A percentile compares a stretch with the other conserved stretches of the same genome.
Evolutionary conservation across 106 monocot species (phyloP).

Genomic region (Dioscorea zingiberensis): DNA sequence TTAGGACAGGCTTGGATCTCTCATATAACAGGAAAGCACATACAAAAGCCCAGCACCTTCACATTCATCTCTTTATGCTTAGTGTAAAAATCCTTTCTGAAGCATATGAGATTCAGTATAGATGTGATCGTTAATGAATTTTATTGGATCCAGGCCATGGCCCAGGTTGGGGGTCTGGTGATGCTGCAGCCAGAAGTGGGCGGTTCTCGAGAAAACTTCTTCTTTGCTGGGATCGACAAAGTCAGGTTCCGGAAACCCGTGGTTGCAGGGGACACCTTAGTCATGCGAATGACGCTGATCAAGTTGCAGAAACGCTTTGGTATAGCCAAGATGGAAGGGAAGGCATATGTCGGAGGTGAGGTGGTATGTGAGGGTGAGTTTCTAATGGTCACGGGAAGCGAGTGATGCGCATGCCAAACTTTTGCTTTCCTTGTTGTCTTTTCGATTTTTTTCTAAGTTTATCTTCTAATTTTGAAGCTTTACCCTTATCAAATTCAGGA

Average conservation of each 20-base stretch:
- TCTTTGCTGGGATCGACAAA: slow-evolving; percentile 94
- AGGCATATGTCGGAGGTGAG: slow-evolving; percentile 86
- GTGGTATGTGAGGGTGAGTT: slow-evolving; percentile 96
- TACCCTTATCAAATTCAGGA: background rate
- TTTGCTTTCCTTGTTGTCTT: background rate
- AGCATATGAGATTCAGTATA: no score
- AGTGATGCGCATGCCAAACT: background rate
- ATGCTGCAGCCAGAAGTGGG: slow-evolving; percentile 92
- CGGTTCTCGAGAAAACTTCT: slow-evolving; percentile 83
- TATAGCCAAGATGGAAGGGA: slow-evolving; percentile 92
- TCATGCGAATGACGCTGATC: slow-evolving; percentile 88
- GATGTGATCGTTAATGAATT: no score
- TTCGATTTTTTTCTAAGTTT: background rate
- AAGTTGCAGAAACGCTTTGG: slow-evolving; percentile 88
- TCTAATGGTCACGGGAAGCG: slow-evolving; percentile 65
- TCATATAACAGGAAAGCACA: no score
- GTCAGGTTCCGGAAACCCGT: slow-evolving; percentile 97
- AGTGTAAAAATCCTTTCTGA: no score
- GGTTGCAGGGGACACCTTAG: slow-evolving; percentile 82
- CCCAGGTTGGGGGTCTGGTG: slow-evolving; percentile 88
- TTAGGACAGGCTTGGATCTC: no score
- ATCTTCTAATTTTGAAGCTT: background rate
- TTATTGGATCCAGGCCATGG: slow-evolving; percentile 48
- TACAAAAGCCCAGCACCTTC: no score
- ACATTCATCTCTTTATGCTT: no score